Conservation (phyloP, 1,284 basidiomycete genomes). For the Heterobasidion irregulare region DNA sequence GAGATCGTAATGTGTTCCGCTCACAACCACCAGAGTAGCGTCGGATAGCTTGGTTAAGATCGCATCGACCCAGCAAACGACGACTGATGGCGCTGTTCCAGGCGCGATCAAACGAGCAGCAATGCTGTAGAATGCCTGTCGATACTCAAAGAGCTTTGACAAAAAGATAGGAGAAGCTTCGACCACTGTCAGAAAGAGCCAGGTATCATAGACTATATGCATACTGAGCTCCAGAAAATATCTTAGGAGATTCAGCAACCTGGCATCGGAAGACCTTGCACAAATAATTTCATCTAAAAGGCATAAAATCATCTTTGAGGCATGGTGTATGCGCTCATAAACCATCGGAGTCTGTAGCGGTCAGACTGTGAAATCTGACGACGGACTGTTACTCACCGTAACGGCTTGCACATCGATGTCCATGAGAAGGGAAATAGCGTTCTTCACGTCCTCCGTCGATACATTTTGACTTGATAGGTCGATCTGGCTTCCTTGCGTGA, state of each 20-base stretch:
- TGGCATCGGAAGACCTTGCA: neutral
- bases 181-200: neutral
- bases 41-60: slow-evolving; percentile 46
- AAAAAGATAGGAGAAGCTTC: slow-evolving; percentile 20
- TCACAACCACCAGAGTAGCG: slow-evolving; percentile 26
- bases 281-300: neutral
- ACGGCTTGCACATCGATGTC: neutral
- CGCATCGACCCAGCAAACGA: slow-evolving; percentile 57
- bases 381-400: neutral
- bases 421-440: neutral
- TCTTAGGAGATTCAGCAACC: neutral
- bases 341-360: neutral
- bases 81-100: slow-evolving; percentile 17
- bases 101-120: slow-evolving; percentile 23
- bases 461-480: neutral
- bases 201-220: neutral
- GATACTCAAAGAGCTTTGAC: slow-evolving; percentile 37
- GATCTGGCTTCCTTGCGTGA: neutral
- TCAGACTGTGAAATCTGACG: neutral
- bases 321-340: neutral
- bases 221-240: neutral
- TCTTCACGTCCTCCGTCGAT: neutral
- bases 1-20: slow-evolving; percentile 17
- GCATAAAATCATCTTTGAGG: neutral
- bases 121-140: slow-evolving; percentile 36